phyloP scores from a whole-genome alignment of 2,329 filamentous ascomycete genomes.

The Fusarium xylarioides region DNA sequence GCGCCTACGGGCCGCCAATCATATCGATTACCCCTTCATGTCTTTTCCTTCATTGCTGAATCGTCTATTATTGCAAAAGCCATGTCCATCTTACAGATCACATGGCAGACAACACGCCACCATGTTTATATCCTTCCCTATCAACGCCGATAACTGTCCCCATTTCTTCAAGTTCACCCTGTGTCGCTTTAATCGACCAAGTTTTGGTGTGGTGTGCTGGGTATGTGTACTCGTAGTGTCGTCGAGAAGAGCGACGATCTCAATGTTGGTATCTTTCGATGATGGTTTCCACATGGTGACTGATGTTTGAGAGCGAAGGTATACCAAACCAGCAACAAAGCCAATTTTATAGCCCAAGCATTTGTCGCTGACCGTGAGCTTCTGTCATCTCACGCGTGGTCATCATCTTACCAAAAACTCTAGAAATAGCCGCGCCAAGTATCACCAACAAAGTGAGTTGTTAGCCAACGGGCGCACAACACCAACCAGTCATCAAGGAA shows the following conservation, averaged over 20 bases:
- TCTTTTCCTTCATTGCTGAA: not conserved
- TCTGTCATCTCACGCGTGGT: not conserved
- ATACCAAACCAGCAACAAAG: not conserved
- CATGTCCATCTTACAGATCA: slow-evolving; percentile 51
- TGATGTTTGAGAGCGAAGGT: not conserved
- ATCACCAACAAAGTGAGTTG: not conserved
- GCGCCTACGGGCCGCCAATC: not conserved
- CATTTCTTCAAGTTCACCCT: slow-evolving; percentile 36
- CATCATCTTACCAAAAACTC: not conserved
- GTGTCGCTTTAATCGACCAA: slow-evolving; percentile 49
- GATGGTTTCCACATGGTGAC: not conserved
- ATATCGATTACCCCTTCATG: not conserved
- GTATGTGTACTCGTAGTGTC: slow-evolving; percentile 61
- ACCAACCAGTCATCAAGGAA: too few relatives aligned
- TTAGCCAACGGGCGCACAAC: not conserved
- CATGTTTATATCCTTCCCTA: slow-evolving; percentile 66
- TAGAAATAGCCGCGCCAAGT: not conserved
- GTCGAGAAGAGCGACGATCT: slow-evolving; percentile 61
- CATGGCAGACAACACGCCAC: slow-evolving; percentile 60
- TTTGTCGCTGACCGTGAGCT: not conserved
- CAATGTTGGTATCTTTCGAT: slow-evolving; percentile 46
- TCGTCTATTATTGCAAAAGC: slow-evolving; percentile 7
- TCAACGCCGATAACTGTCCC: slow-evolving; percentile 61
- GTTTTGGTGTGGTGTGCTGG: slow-evolving; percentile 55
- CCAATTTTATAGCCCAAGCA: not conserved